These are phyloP conservation scores for Fusarium miscanthi DNA, from an alignment of 2,329 filamentous ascomycete genomes.

Conservation along the genomic window DNA sequence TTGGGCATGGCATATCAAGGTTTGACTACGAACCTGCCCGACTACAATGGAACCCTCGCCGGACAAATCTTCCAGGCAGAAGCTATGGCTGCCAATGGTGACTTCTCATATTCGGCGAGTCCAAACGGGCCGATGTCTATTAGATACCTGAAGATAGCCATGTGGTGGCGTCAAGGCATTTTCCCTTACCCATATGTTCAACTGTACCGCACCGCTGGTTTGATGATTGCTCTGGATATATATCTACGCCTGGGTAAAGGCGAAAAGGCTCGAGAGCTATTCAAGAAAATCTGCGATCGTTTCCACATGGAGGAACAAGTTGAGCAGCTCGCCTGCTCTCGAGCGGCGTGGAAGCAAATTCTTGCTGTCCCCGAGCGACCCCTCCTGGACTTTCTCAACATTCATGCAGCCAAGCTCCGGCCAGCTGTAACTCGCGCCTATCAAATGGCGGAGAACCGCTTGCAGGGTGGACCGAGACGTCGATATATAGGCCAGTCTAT, in stretches of 20 bases:
- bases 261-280: background rate
- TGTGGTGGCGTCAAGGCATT: conserved; percentile 35
- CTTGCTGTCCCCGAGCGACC: background rate
- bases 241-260: background rate
- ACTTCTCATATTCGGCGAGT: conserved; percentile 4
- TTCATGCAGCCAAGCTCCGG: conserved; percentile 7
- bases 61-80: conserved; percentile 6
- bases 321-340: conserved; percentile 10
- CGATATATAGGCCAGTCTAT: background rate
- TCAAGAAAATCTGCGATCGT: background rate
- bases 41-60: conserved; percentile 6
- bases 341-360: background rate
- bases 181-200: conserved; percentile 25
- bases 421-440: background rate
- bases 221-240: conserved; percentile 21
- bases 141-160: conserved; percentile 14
- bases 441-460: background rate
- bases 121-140: conserved; percentile 17
- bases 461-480: background rate
- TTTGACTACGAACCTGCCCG: background rate
- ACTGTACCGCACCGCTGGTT: conserved; percentile 22
- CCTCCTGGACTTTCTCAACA: conserved; percentile 2
- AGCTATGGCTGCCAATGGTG: background rate
- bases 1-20: conserved; percentile 21
- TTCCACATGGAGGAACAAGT: background rate